Percentiles rank a stretch among this genome's conserved stretches.
These are phyloP conservation scores for Lepiota venenata DNA, from an alignment of 768 basidiomycete species.

Conservation along the genomic window DNA sequence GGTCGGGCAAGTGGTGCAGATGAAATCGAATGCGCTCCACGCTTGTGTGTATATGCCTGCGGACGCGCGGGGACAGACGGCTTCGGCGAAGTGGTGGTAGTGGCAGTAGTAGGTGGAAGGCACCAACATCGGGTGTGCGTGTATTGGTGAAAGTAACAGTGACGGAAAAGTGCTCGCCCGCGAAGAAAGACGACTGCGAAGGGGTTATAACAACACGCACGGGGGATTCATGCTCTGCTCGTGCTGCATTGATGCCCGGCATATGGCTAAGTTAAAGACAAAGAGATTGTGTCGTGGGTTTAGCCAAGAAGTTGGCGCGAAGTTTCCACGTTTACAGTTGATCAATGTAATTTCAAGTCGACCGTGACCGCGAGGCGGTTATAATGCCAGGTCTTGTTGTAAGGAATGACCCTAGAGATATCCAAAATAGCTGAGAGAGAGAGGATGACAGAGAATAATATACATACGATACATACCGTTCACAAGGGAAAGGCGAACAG, in stretches of 20 bases:
- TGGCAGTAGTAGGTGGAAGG: conserved; percentile 16
- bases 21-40: conserved; percentile 77
- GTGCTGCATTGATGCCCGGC: conserved; percentile 1
- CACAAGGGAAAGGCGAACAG: too few species aligned
- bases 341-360: background rate
- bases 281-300: too few species aligned
- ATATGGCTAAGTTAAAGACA: background rate
- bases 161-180: conserved; percentile 84
- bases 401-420: too few species aligned
- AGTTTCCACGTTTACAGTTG: conserved; percentile 1
- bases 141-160: conserved; percentile 88
- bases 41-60: conserved; percentile 38
- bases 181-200: conserved; percentile 86
- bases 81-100: conserved; percentile 3
- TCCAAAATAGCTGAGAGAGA: too few species aligned
- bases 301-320: background rate
- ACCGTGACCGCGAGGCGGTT: too few species aligned
- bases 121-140: conserved; percentile 45
- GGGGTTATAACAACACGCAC: conserved; percentile 73
- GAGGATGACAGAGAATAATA: too few species aligned
- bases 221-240: background rate
- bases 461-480: too few species aligned
- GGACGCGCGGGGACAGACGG: conserved; percentile 13
- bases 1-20: conserved; percentile 79
- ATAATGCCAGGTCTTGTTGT: background rate